phyloP scores from a whole-genome alignment of 2,329 filamentous ascomycete species.

The Alternaria arbusti region DNA sequence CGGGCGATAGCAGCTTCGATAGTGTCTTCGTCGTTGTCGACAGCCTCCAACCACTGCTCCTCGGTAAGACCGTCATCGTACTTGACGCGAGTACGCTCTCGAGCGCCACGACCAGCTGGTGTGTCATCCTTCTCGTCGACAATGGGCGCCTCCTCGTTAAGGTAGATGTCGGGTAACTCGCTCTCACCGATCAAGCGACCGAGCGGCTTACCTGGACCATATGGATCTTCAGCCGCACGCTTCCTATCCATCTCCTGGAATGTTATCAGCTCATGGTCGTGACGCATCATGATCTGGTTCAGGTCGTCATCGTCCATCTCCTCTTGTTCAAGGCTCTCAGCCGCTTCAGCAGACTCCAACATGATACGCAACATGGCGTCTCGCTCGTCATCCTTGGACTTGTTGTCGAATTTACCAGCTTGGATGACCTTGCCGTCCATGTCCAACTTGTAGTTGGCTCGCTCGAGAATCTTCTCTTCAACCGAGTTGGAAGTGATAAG shows the following conservation, averaged over 20 bases:
- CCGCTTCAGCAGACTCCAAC: slow-evolving; percentile 77
- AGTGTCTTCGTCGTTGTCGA: slow-evolving; percentile 93
- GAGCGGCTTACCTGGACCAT: slow-evolving; percentile 73
- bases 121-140: slow-evolving; percentile 80
- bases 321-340: slow-evolving; percentile 79
- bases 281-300: slow-evolving; percentile 91
- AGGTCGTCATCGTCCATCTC: slow-evolving; percentile 99
- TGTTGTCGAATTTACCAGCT: slow-evolving; percentile 99
- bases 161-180: slow-evolving; percentile 92
- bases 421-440: slow-evolving; percentile 99
- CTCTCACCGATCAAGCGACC: slow-evolving; percentile 85
- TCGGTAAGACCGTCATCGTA: slow-evolving; percentile 98
- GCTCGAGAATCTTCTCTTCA: slow-evolving; percentile 97
- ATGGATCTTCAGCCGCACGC: slow-evolving; percentile 68
- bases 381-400: slow-evolving; percentile 97
- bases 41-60: slow-evolving; percentile 98
- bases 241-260: slow-evolving; percentile 89
- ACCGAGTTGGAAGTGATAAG: slow-evolving; percentile 97
- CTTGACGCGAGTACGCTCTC: slow-evolving; percentile 90
- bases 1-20: slow-evolving; percentile 92
- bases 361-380: slow-evolving; percentile 95
- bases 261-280: slow-evolving; percentile 74
- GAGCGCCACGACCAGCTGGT: slow-evolving; percentile 80
- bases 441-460: slow-evolving; percentile 96
- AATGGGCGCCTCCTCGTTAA: slow-evolving; percentile 82